Conservation (phyloP, 1,139 yeast species). For the Hanseniaspora uvarum region DNA sequence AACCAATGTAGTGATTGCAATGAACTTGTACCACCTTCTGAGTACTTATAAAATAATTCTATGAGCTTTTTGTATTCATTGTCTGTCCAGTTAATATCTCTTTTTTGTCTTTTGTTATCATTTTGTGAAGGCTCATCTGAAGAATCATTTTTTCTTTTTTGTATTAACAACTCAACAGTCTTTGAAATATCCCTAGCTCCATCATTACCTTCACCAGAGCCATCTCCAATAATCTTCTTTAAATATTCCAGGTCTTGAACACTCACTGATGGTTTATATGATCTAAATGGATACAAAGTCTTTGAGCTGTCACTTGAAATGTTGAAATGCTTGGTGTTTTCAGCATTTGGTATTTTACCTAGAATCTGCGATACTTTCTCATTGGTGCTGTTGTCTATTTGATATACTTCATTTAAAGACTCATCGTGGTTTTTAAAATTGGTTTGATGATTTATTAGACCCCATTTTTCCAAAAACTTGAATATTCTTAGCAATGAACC, state of each 20-base stretch:
- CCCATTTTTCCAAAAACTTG: slow-evolving; percentile 89
- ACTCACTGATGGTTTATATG: slow-evolving; percentile 48
- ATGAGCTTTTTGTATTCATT: slow-evolving; percentile 50
- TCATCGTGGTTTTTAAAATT: slow-evolving; percentile 24
- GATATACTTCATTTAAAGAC: neutral
- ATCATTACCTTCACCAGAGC: neutral
- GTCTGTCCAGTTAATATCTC: slow-evolving; percentile 50
- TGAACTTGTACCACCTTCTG: slow-evolving; percentile 17
- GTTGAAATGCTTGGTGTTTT: slow-evolving; percentile 58
- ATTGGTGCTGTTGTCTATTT: slow-evolving; percentile 32
- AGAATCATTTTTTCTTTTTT: slow-evolving; percentile 19
- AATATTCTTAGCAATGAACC: slow-evolving; percentile 87
- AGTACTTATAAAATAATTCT: slow-evolving; percentile 14
- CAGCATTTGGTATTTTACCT: slow-evolving; percentile 35
- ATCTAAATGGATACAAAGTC: slow-evolving; percentile 87
- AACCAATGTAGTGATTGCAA: slow-evolving; percentile 42
- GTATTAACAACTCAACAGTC: slow-evolving; percentile 10
- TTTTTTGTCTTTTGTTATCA: slow-evolving; percentile 21
- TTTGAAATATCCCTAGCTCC: neutral
- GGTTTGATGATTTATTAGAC: slow-evolving; percentile 87
- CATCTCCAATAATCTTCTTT: slow-evolving; percentile 40
- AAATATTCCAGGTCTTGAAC: slow-evolving; percentile 47
- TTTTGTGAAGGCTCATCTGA: slow-evolving; percentile 21
- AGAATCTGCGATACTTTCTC: slow-evolving; percentile 43
- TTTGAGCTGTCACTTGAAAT: slow-evolving; percentile 82